Percentiles rank a stretch among this genome's conserved stretches.
These are phyloP conservation scores for Penicillium herquei DNA, from an alignment of 495 filamentous ascomycete genomes.

Conservation along the genomic window DNA sequence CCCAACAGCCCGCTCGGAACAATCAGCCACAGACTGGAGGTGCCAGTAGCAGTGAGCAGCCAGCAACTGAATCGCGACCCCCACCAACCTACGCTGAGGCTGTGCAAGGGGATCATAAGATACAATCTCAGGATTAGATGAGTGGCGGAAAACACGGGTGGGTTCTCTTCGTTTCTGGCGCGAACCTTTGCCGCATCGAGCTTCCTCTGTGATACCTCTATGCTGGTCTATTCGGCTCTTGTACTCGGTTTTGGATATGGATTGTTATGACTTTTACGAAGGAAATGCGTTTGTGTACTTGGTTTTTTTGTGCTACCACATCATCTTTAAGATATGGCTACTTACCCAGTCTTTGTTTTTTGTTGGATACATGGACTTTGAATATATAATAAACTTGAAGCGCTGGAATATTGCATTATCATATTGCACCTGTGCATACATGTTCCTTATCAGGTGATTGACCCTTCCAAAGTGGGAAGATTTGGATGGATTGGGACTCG, in stretches of 20 bases:
- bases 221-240: neutral
- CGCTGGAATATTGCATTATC: too few relatives aligned
- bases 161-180: too few relatives aligned
- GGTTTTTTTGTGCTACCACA: neutral
- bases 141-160: neutral
- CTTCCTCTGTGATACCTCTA: neutral
- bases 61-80: conserved; percentile 32
- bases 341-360: conserved; percentile 1
- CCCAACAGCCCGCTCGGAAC: conserved; percentile 26
- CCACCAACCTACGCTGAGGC: conserved; percentile 86
- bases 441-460: too few relatives aligned
- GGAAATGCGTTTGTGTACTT: conserved; percentile 8
- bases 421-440: too few relatives aligned
- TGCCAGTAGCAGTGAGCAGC: conserved; percentile 34
- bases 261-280: conserved; percentile 20
- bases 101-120: conserved; percentile 82
- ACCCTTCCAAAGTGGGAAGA: too few relatives aligned
- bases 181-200: neutral
- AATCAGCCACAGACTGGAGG: conserved; percentile 20
- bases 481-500: neutral
- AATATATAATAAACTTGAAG: neutral
- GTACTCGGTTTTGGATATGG: neutral
- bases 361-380: neutral
- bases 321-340: conserved; percentile 1
- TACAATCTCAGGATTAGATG: conserved; percentile 67